Percentiles rank a stretch among this genome's conserved stretches.
Evolutionary conservation across 176 grass and related monocot genomes (phyloP).

Genomic region (Oryza nivara): DNA sequence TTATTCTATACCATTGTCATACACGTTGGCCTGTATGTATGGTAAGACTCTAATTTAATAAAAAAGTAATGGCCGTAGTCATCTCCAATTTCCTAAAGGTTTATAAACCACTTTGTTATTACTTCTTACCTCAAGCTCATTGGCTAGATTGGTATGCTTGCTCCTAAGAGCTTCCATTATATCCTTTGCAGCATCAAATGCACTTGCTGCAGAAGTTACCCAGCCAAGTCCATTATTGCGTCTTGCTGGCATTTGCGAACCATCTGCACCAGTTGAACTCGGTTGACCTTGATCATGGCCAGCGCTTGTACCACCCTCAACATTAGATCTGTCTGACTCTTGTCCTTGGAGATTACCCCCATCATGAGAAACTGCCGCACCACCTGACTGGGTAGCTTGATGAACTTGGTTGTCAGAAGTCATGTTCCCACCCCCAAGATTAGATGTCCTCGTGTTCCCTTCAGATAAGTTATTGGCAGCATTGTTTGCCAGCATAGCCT

Average conservation of each 20-base stretch:
- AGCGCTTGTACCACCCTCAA: slow-evolving; percentile 59
- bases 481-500: slow-evolving; percentile 75
- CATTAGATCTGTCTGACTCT: slow-evolving; percentile 69
- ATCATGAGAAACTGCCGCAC: slow-evolving; percentile 68
- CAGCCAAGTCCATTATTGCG: slow-evolving; percentile 71
- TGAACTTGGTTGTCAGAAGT: slow-evolving; percentile 65
- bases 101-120: slow-evolving; percentile 11
- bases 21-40: background rate
- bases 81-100: background rate
- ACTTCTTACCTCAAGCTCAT: slow-evolving; percentile 60
- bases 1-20: slow-evolving; percentile 12
- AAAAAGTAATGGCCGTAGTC: background rate
- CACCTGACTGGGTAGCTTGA: slow-evolving; percentile 62
- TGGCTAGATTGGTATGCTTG: slow-evolving; percentile 81
- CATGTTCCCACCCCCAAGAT: slow-evolving; percentile 51
- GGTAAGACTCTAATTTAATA: slow-evolving; percentile 13
- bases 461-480: slow-evolving; percentile 58
- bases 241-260: slow-evolving; percentile 57
- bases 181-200: slow-evolving; percentile 98
- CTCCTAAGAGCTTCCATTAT: slow-evolving; percentile 99
- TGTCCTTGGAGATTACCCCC: slow-evolving; percentile 75
- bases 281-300: slow-evolving; percentile 76
- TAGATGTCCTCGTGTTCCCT: slow-evolving; percentile 43
- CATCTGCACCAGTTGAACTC: slow-evolving; percentile 60
- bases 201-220: slow-evolving; percentile 82